Base-by-base conservation (phyloP, 208 protist genomes). In the Leishmania tropica region DNA sequence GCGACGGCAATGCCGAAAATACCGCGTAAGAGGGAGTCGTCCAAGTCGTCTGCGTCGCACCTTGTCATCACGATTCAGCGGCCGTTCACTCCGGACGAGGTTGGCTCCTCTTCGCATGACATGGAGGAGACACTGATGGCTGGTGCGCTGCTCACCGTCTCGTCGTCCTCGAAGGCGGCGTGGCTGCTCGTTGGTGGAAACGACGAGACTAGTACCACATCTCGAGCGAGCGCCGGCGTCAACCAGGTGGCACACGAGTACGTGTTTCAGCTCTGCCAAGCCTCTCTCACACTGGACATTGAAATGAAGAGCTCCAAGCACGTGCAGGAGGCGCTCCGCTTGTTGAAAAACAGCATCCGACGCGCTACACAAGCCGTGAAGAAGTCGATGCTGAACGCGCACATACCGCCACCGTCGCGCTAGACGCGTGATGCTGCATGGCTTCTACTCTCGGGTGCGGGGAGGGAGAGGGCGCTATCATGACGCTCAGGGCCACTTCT, bases 21-120 rank as follows among this genome's bases (percentile, higher is more conserved):
- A 15, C 79, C 68, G 31, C 83, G 83, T 21, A 65, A 54, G 51
- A 86, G 75, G 80, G 81, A 80, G 13, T 72, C 53, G 48, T 72
- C 37, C 24, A 79, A 74, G 77, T 70, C 73, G 10, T 67, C 53
- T 75, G 88, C 68, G 54, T 86, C 67, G 31, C 74, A 82, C 64
- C 79, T 96, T 28, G n/a, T 91, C 51, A 90, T 96, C 17, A 68
- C 54, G 13, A 80, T 96, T 2, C 75, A 86, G 45, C 91, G 90
- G n/a, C 70, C 71, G 7, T 93, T 86, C 64, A 75, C 56, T 10
- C 88, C 91, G 6, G 88, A 92, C n/a, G 89, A 89, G 72, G 86
- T 96, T 17, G 90, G 87, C 4, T 82, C 90, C 11, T 88, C 90
- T 21, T 65, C 76, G 8, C 68, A 65, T 1, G 81, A 86, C 35